Evolutionary conservation across 306 rosid genomes (phyloP).

Genomic region (apple (Malus domestica)): ASM211411v1 NC_041790.1:13966501-13967000

Average conservation of each 20-base stretch:
- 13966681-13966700: background rate
- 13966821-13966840: no score
- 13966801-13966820: no score
- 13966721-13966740: conserved; percentile 32
- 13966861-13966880: background rate
- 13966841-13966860: no score
- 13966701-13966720: conserved; percentile 11
- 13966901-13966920: conserved; percentile 17
- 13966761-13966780: background rate
- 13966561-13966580: background rate
- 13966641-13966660: background rate
- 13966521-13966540: background rate
- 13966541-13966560: background rate
- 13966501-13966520: background rate
- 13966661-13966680: background rate
- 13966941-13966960: conserved; percentile 4
- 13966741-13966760: conserved; percentile 27
- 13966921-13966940: conserved; percentile 15
- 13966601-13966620: background rate
- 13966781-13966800: background rate
- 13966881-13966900: conserved; percentile 11
- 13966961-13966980: conserved; percentile 1
- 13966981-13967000: background rate
- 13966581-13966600: background rate
- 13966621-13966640: background rate